Percentiles rank a stretch among this genome's conserved stretches.
Evolutionary conservation across 2,329 filamentous ascomycete species (phyloP).

Genomic region (Conoideocrella luteorostrata): DNA sequence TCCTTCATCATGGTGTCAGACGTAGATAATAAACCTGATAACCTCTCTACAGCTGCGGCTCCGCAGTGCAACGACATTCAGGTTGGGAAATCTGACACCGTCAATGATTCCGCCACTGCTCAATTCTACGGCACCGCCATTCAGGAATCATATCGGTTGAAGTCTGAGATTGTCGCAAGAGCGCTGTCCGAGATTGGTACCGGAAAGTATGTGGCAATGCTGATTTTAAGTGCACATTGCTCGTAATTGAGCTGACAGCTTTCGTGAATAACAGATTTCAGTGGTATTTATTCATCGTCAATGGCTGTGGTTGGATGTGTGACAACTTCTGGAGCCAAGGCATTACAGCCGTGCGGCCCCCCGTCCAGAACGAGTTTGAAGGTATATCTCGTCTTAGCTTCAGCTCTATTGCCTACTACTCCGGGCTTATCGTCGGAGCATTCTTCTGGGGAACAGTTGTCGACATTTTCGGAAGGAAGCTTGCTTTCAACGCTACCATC

Average conservation of each 20-base stretch:
- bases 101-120: no score
- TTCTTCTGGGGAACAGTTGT: slow-evolving; percentile 38
- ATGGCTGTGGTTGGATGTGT: slow-evolving; percentile 39
- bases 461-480: slow-evolving; percentile 35
- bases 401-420: slow-evolving; percentile 28
- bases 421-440: slow-evolving; percentile 38
- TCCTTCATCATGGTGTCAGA: no score
- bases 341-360: slow-evolving; percentile 26
- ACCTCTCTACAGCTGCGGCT: no score
- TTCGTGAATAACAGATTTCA: slow-evolving; percentile 26
- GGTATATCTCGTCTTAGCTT: slow-evolving; percentile 24
- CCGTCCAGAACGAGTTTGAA: slow-evolving; percentile 27
- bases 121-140: slow-evolving; percentile 31
- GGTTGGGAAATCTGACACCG: no score
- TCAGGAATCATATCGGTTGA: slow-evolving; percentile 23
- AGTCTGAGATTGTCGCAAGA: slow-evolving; percentile 25
- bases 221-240: no score
- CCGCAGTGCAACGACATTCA: no score
- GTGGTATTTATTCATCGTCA: slow-evolving; percentile 38
- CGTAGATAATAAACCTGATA: no score
- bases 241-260: no score
- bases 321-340: slow-evolving; percentile 36
- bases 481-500: slow-evolving; percentile 39
- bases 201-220: no score
- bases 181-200: slow-evolving; percentile 24